Evolutionary conservation across 2,329 filamentous ascomycete genomes (phyloP).

Genomic region (Zalaria sp.): DNA sequence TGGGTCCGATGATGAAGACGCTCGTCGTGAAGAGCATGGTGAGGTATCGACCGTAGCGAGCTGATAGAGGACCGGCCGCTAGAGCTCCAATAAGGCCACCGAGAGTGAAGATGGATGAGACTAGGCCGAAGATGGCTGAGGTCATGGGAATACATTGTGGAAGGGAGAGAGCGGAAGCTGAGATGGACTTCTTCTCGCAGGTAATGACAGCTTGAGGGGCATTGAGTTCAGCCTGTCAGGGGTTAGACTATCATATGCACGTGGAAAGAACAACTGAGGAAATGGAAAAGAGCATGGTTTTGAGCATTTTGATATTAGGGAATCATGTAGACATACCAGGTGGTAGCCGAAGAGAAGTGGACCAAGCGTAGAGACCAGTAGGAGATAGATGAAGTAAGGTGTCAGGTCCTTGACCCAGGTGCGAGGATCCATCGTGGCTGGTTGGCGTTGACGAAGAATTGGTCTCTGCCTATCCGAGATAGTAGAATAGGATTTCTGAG

Average conservation of each 20-base stretch:
- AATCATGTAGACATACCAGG: conserved; percentile 48
- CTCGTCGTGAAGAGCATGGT: conserved; percentile 65
- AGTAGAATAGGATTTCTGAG: too few species aligned
- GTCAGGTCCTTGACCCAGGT: conserved; percentile 42
- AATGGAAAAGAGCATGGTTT: too few species aligned
- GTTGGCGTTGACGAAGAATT: background rate
- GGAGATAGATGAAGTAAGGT: conserved; percentile 61
- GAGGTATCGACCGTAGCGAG: conserved; percentile 57
- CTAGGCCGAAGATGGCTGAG: conserved; percentile 64
- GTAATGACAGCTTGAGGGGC: conserved; percentile 88
- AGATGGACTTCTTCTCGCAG: conserved; percentile 51
- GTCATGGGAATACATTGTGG: conserved; percentile 82
- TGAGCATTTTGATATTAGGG: too few species aligned
- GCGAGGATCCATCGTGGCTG: conserved; percentile 20
- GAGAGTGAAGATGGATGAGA: conserved; percentile 82
- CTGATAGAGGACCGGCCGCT: conserved; percentile 63
- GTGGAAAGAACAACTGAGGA: too few species aligned
- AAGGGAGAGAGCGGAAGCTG: conserved; percentile 19
- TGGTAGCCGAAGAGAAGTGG: conserved; percentile 93
- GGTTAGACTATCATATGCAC: background rate
- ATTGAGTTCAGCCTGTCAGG: conserved; percentile 71
- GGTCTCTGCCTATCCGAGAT: too few species aligned
- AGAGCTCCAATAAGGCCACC: conserved; percentile 79
- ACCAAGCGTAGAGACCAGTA: conserved; percentile 66
- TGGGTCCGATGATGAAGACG: conserved; percentile 62